Conservation (phyloP, 495 filamentous ascomycete genomes). For the Aspergillus bertholletiae region DNA sequence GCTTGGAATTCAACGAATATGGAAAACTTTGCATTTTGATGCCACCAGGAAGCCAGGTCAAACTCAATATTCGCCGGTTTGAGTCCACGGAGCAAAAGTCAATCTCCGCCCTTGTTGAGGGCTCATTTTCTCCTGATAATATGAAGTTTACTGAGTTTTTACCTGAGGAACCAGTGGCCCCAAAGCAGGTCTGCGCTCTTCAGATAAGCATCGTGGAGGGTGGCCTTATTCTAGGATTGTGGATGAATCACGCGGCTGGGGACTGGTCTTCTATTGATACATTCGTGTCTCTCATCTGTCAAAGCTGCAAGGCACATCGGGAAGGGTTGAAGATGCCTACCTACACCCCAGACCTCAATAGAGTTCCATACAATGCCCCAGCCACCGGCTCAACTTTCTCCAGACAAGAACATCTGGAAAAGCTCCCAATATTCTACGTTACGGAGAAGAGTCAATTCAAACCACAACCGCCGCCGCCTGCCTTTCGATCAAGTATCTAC, state of each 20-base stretch:
- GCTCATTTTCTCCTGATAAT: slow-evolving; percentile 14
- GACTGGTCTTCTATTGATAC: slow-evolving; percentile 25
- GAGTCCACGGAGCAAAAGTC: slow-evolving; percentile 9
- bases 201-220: slow-evolving; percentile 22
- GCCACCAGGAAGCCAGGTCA: slow-evolving; percentile 4
- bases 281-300: slow-evolving; percentile 22
- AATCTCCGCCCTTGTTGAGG: slow-evolving; percentile 11
- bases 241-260: slow-evolving; percentile 20
- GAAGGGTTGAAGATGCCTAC: slow-evolving; percentile 12
- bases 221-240: slow-evolving; percentile 19
- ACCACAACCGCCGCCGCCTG: slow-evolving; percentile 5
- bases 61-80: slow-evolving; percentile 15
- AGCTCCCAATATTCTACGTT: slow-evolving; percentile 12
- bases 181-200: slow-evolving; percentile 17
- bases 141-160: slow-evolving; percentile 12
- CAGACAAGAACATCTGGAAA: slow-evolving; percentile 10
- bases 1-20: slow-evolving; percentile 9
- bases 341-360: slow-evolving; percentile 19
- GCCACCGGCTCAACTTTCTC: background rate
- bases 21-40: slow-evolving; percentile 18
- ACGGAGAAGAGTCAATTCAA: slow-evolving; percentile 17
- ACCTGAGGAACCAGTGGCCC: slow-evolving; percentile 4
- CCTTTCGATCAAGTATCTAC: slow-evolving; percentile 16
- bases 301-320: slow-evolving; percentile 17
- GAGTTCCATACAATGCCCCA: slow-evolving; percentile 16